phyloP scores from a whole-genome alignment of 306 rosid species.

The Hippophae rhamnoides region DNA sequence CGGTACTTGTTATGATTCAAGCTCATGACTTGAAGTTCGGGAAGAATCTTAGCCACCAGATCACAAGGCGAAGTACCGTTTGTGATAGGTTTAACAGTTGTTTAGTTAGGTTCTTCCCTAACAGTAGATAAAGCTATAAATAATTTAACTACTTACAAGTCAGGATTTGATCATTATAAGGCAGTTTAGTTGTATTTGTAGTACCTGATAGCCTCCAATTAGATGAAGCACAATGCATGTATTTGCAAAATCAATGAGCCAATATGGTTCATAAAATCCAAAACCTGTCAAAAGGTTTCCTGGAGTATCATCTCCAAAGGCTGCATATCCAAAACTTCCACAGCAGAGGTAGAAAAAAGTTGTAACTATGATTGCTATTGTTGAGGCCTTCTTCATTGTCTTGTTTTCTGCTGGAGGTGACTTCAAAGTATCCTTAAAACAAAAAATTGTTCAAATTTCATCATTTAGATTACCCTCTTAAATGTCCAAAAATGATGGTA shows the following conservation, averaged over 20 bases:
- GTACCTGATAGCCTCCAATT: conserved; percentile 75
- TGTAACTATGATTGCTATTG: conserved; percentile 34
- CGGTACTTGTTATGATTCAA: too few relatives aligned
- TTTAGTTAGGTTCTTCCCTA: too few relatives aligned
- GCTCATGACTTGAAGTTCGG: too few relatives aligned
- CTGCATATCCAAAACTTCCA: conserved; percentile 70
- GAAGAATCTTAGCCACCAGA: too few relatives aligned
- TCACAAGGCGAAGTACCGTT: too few relatives aligned
- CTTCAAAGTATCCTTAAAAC: conserved; percentile 49
- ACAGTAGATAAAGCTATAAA: too few relatives aligned
- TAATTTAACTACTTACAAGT: neutral
- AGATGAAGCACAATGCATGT: conserved; percentile 67
- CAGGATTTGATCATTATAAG: neutral
- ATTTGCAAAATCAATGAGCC: conserved; percentile 71
- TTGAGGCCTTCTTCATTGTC: conserved; percentile 68
- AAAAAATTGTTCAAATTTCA: neutral
- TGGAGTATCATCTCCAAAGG: conserved; percentile 60
- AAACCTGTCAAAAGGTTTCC: conserved; percentile 72
- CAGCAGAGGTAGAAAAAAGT: conserved; percentile 61
- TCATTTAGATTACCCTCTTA: neutral
- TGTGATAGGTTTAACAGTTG: too few relatives aligned
- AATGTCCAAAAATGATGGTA: neutral
- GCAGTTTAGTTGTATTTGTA: neutral
- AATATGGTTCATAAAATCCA: conserved; percentile 30
- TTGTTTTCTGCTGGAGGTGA: conserved; percentile 66